Evolutionary conservation across 2,329 filamentous ascomycete genomes (phyloP).

Genomic region (Sclerotinia subarctica): DNA sequence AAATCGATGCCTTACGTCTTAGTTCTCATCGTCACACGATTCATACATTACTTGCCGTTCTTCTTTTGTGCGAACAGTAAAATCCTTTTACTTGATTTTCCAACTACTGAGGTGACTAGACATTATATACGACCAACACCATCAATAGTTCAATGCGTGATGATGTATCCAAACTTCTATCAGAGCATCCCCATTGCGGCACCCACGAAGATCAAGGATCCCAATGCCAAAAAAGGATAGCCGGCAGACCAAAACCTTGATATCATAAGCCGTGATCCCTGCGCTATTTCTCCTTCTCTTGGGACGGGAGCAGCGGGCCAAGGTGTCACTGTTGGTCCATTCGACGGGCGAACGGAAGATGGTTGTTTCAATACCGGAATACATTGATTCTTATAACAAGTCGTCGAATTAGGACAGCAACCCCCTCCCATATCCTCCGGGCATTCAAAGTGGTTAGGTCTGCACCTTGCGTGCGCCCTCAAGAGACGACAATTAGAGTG

Average conservation of each 20-base stretch:
- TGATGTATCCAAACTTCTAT: constrained; percentile 12
- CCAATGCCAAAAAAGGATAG: constrained; percentile 25
- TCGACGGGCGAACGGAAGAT: constrained; percentile 16
- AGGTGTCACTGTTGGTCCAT: constrained; percentile 29
- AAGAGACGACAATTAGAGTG: constrained; percentile 27
- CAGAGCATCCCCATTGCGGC: constrained; percentile 31
- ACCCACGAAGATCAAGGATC: constrained; percentile 27
- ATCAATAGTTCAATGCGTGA: background rate
- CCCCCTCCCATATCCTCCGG: constrained; percentile 31
- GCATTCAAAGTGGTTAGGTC: constrained; percentile 29
- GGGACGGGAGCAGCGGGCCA: constrained; percentile 19
- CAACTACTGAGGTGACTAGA: background rate
- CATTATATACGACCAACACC: background rate
- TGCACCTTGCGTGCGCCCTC: constrained; percentile 28
- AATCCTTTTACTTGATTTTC: background rate
- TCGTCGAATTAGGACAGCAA: constrained; percentile 31
- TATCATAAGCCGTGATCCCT: constrained; percentile 19
- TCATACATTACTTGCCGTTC: background rate
- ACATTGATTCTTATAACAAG: constrained; percentile 19
- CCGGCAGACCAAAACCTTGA: constrained; percentile 23
- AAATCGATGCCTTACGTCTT: background rate
- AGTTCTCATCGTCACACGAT: background rate
- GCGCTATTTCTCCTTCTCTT: constrained; percentile 34
- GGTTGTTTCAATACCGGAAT: constrained; percentile 26
- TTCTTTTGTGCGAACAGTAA: background rate